Evolutionary conservation across 129 eudicot genomes (phyloP).

Genomic region (Helichrysum umbraculigerum): DNA sequence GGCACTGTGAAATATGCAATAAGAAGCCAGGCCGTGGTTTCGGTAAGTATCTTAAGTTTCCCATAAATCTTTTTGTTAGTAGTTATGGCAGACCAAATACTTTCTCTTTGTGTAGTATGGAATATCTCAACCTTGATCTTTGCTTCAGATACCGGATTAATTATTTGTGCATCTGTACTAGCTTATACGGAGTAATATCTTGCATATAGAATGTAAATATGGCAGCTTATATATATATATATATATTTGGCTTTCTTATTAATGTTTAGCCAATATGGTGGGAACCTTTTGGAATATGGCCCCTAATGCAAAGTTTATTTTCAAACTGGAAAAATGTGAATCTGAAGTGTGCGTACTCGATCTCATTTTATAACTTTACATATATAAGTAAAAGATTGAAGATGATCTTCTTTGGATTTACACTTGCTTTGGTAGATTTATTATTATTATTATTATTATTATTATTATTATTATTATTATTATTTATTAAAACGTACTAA

Average conservation of each 20-base stretch:
- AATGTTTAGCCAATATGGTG: neutral
- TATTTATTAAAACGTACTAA: too few species aligned
- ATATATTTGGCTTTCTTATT: neutral
- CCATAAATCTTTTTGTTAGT: too few species aligned
- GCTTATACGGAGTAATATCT: neutral
- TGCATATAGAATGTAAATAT: neutral
- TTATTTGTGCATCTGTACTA: neutral
- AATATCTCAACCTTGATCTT: slow-evolving; percentile 1
- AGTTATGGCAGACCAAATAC: too few species aligned
- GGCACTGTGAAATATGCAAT: slow-evolving; percentile 99
- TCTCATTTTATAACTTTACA: too few species aligned
- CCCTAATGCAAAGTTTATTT: too few species aligned
- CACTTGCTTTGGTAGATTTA: too few species aligned
- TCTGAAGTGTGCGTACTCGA: neutral
- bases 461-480: too few species aligned
- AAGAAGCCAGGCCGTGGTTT: slow-evolving; percentile 99
- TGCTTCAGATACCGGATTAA: neutral
- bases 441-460: too few species aligned
- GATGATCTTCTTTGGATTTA: too few species aligned
- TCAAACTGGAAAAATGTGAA: too few species aligned
- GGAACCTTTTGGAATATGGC: neutral
- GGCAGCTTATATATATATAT: neutral
- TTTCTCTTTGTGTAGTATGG: too few species aligned
- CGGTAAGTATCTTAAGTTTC: slow-evolving; percentile 49
- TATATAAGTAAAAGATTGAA: too few species aligned